Evolutionary conservation across 371 early-diverging fungal genomes (phyloP), one percentile per base, ranked within the genome.

Genomic region (Zychaea mexicana): DNA sequence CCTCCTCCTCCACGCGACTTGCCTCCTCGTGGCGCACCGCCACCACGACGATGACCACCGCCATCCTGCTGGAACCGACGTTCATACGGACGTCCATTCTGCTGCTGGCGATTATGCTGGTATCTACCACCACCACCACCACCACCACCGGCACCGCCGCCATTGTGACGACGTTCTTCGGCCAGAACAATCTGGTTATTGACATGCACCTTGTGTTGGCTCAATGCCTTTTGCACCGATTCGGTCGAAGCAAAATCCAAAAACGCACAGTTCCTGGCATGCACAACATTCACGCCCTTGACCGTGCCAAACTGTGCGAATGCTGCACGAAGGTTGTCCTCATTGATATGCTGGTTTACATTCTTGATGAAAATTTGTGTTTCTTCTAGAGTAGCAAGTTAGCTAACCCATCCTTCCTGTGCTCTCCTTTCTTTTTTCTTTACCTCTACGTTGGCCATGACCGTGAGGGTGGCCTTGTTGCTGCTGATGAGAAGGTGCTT

Each of bases 281-380:
- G 36, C 26, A 55, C 32, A 32, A 75, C 61, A 36, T 60, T 68
- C 15, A 75, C 31, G 0, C 21, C 15, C 42, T 75, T 71, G n/a
- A 75, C 65, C 2, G 53, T 24, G 38, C 75, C 75, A 69, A 75
- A 75, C 57, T 69, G 56, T 17, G 52, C 17, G 55, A 75, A 75
- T 19, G 69, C 75, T 28, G 69, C 69, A 17, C 66, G 64, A 32
- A 75, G 47, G 9, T 64, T 61, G 10, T 69, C 75, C 39, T 69
- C 70, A 27, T 64, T 62, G 31, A 71, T 69, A 9, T 36, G 57
- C 15, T 45, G 39, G 17, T 21, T 62, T 12, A 75, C 71, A 42
- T 64, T 59, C 64, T 75, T 75, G 53, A 75, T 65, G 47, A 69
- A 71, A 33, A 71, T 69, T n/a, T 65, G 62, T 36, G 46, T 52